Evolutionary conservation across 1,284 basidiomycete genomes (phyloP), one percentile per base, ranked within the genome.

Genomic region (Vanrija sp.): DNA sequence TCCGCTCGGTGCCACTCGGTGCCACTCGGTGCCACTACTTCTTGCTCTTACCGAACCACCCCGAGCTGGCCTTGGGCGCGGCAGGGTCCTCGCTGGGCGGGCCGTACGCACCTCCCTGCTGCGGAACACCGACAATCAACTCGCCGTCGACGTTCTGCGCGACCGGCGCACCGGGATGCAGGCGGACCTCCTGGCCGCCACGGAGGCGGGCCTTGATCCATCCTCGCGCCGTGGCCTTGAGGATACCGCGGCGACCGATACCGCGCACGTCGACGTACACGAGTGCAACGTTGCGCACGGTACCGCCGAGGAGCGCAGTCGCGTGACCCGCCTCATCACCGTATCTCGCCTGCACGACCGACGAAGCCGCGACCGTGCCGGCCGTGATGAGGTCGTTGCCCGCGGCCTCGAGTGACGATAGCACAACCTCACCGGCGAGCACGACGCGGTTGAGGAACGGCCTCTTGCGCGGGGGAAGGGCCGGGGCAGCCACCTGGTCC

Each of bases 181-280:
- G 48, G n/a, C 54, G 54, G 16, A 75, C 64, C 5, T 57, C 60
- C 49, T 71, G 65, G 16, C 73, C 75, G 23, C 57, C 60, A 45
- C 65, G 66, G 39, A 75, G 52, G 46, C 64, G 54, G 4, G 72
- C 68, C 56, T 73, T 74, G 60, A 76, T 63, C 47, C 68, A 69
- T 4, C 74, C 73, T 56, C 75, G 73, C 9, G 71, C 72, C 4
- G 69, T 71, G 8, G 62, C 61, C 76, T 80, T 85, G 64, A 90
- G 75, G 49, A 90, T 67, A 4, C 85, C 86, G 44, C 81, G 77
- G 57, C 86, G 75, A 4, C 85, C 87, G 31, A 89, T 80, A 0
- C 87, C 87, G 1, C 79, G 77, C 74, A 86, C 79, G 67, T 89
- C 87, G 49, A 89, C 81, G 68, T 89, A 89, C 35, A 89, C 85